Base-by-base conservation (phyloP, 2,329 filamentous ascomycete genomes). In the Apiospora malaysiana region DNA sequence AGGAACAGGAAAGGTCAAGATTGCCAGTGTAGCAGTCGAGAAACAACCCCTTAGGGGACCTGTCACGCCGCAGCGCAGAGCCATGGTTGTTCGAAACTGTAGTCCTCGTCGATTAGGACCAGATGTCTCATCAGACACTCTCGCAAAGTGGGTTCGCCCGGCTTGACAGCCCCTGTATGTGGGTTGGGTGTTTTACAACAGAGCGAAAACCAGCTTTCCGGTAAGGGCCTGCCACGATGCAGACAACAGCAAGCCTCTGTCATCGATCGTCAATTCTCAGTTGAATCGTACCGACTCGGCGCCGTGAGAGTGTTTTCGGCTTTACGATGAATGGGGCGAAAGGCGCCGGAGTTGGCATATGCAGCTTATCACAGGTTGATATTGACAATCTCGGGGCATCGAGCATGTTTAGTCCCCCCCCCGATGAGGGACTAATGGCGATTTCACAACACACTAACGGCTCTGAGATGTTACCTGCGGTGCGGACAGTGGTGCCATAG, bases 51-150 rank as follows among this genome's bases (percentile, higher is more conserved):
- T 12, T 63, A 63, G 56, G 56, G 32, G 32, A 63, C 32, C 56
- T 40, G 32, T 40, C 56, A 21, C 21, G 27, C 51, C 25, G 25
- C 49, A 32, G 49, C 25, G 51, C 27, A 37, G 51, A 63, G 56
- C 56, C 56, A 63, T 63, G 56, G 56, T n/a, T 63, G 18, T 63
- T 40, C 56, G 56, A 63, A 63, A 63, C 56, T 63, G 56, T 40
- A 63, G 32, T 18, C 51, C 32, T 63, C 56, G 12, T 63, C 56
- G 56, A 37, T 32, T 9, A 27, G 47, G 5, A 16, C 27, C 27
- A 63, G 56, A 40, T 63, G 56, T 63, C 56, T 63, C 56, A 63
- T 40, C 56, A 63, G 32, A 23, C 56, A 40, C 56, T 63, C 51
- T 37, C 21, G 56, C 56, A 37, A 63, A 63, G 56, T 63, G 56